A percentile compares a stretch with the other conserved stretches of the same genome.
These are phyloP conservation scores for Anthostomella pinea DNA, from an alignment of 2,329 filamentous ascomycete genomes.

Conservation along the genomic window DNA sequence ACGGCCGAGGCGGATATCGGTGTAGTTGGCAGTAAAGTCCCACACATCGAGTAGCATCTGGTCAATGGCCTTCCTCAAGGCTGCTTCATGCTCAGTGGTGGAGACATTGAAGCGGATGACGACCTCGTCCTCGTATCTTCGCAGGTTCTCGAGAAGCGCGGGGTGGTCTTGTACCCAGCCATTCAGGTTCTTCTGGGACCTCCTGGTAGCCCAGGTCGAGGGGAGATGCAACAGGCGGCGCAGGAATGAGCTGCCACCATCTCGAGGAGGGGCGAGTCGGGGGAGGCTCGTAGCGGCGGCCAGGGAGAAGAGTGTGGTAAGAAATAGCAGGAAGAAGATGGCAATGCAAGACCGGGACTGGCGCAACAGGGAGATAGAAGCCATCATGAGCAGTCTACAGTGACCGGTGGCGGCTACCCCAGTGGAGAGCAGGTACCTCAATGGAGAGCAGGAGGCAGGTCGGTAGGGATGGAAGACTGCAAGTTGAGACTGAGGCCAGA, in stretches of 20 bases:
- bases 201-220: constrained; percentile 17
- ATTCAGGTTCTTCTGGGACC: constrained; percentile 16
- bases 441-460: no score
- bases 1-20: constrained; percentile 77
- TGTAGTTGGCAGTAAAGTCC: constrained; percentile 77
- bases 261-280: constrained; percentile 2
- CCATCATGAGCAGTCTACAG: constrained; percentile 6
- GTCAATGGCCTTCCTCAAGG: constrained; percentile 33
- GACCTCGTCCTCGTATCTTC: constrained; percentile 72
- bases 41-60: constrained; percentile 82
- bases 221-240: constrained; percentile 24
- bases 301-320: constrained; percentile 6
- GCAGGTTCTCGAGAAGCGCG: constrained; percentile 33
- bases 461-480: no score
- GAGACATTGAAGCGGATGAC: constrained; percentile 85
- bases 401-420: no score
- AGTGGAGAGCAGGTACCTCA: no score
- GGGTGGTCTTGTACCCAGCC: constrained; percentile 27
- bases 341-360: no score
- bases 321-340: constrained; percentile 8
- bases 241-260: constrained; percentile 24
- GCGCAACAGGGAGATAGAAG: no score
- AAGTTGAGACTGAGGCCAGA: no score
- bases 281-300: constrained; percentile 13
- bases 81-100: constrained; percentile 32